phyloP scores from a whole-genome alignment of 305 asterid species.

The Stenogyne calaminthoides region DNA sequence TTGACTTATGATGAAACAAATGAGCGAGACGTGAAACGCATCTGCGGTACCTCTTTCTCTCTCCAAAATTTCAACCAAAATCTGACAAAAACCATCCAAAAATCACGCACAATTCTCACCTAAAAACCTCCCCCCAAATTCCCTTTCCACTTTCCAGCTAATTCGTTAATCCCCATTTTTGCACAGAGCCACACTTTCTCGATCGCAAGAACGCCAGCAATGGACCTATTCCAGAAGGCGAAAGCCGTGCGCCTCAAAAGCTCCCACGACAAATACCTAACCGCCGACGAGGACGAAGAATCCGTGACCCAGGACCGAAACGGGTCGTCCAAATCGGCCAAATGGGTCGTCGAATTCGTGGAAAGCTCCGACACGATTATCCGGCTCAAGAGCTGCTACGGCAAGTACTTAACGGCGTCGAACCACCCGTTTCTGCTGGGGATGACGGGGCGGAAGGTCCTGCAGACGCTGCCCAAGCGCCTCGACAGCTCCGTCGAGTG shows the following conservation, averaged over 20 bases:
- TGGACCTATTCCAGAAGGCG: conserved; percentile 80
- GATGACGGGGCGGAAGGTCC: conserved; percentile 77
- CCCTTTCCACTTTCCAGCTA: not conserved
- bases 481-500: conserved; percentile 76
- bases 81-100: no score
- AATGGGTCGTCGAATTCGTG: conserved; percentile 78
- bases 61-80: no score
- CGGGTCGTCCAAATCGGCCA: conserved; percentile 69
- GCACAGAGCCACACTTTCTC: conserved; percentile 21
- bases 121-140: not conserved
- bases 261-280: conserved; percentile 68
- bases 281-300: conserved; percentile 76
- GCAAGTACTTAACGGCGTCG: conserved; percentile 86
- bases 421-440: conserved; percentile 82
- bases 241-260: conserved; percentile 65
- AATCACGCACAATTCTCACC: no score
- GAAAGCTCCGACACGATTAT: conserved; percentile 51
- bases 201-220: conserved; percentile 37
- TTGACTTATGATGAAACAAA: not conserved
- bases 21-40: no score
- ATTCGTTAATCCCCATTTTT: not conserved
- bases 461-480: conserved; percentile 63
- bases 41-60: no score
- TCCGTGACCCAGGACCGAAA: conserved; percentile 68
- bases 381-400: conserved; percentile 78